Evolutionary conservation across 169 alveolate species (phyloP).

Genomic region (Plasmodium yoelii): DNA sequence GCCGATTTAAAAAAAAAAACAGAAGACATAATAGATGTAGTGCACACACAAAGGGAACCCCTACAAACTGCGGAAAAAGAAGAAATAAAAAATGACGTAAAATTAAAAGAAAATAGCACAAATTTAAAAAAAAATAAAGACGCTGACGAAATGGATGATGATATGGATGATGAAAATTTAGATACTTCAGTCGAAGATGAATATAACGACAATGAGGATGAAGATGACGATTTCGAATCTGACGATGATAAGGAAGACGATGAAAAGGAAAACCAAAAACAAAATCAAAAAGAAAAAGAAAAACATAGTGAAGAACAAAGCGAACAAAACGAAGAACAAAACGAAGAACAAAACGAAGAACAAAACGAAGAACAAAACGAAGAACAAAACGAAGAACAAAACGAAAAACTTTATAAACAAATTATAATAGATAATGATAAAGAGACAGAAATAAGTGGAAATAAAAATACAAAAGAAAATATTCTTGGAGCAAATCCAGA

Average conservation of each 20-base stretch:
- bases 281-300: background rate
- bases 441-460: too few species aligned
- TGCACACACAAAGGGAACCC: background rate
- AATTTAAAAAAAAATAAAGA: background rate
- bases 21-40: too few species aligned
- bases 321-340: background rate
- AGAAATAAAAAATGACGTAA: background rate
- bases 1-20: too few species aligned
- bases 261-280: background rate
- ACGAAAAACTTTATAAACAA: background rate
- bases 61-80: background rate
- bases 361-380: background rate
- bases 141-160: background rate
- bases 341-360: background rate
- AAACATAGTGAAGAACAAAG: background rate
- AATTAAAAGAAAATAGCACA: background rate
- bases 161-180: background rate
- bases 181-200: background rate
- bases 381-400: background rate
- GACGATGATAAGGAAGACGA: background rate
- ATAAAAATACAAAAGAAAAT: too few species aligned
- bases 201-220: background rate
- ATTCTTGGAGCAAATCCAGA: too few species aligned
- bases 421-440: background rate
- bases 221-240: background rate